These are phyloP conservation scores for Arabidopsis hybrid DNA, from an alignment of 441 rosid genomes.

Conservation along the genomic window DNA sequence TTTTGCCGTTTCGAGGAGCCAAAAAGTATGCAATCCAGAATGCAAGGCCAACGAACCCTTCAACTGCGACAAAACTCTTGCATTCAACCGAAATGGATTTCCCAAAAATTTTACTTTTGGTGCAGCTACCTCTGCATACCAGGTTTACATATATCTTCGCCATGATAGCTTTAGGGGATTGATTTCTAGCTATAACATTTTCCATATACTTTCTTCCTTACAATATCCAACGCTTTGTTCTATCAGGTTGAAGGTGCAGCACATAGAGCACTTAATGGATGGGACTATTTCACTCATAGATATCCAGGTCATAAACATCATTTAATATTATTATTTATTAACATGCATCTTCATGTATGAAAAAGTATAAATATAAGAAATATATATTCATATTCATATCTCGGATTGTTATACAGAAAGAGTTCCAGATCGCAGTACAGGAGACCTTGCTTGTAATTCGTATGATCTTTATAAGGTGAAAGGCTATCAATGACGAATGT, in stretches of 20 bases:
- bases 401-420: conserved; percentile 15
- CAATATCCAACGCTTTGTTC: not conserved
- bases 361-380: not conserved
- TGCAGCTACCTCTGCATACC: conserved; percentile 31
- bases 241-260: conserved; percentile 30
- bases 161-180: too few species aligned
- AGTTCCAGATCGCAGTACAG: conserved; percentile 24
- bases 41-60: conserved; percentile 26
- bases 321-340: not conserved
- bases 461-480: conserved; percentile 26
- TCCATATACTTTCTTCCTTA: too few species aligned
- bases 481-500: not conserved
- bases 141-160: not conserved
- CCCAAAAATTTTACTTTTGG: conserved; percentile 22
- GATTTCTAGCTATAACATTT: too few species aligned
- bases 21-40: conserved; percentile 3
- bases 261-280: conserved; percentile 24
- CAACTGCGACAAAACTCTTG: conserved; percentile 15
- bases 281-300: conserved; percentile 39
- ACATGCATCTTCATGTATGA: not conserved
- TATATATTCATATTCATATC: not conserved
- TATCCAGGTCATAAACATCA: conserved; percentile 27
- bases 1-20: conserved; percentile 1
- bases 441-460: conserved; percentile 34
- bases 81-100: conserved; percentile 25